Percentiles rank a stretch among this genome's conserved stretches.
These are phyloP conservation scores for sorghum (Sorghum bicolor) DNA, from an alignment of 176 grass and related monocot genomes.

Conservation along the genomic window DNA sequence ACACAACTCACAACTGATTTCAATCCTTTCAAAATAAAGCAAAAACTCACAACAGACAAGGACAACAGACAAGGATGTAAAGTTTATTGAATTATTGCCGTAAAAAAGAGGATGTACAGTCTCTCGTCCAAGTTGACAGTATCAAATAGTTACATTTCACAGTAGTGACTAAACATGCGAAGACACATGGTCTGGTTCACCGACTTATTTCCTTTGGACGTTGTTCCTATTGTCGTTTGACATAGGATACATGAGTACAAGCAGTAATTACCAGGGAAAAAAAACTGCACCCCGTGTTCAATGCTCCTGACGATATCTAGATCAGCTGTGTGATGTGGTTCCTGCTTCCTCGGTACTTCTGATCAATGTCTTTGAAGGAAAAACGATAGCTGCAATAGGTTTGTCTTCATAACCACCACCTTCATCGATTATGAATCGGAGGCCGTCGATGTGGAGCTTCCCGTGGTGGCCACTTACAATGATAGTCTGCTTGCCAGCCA, in stretches of 20 bases:
- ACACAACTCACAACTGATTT: too few species aligned
- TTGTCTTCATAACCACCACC: conserved; percentile 56
- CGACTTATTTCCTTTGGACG: neutral
- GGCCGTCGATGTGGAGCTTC: conserved; percentile 71
- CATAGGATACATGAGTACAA: neutral
- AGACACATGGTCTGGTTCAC: neutral
- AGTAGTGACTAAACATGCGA: neutral
- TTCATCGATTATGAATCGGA: conserved; percentile 76
- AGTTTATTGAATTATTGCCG: neutral
- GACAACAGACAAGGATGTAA: too few species aligned
- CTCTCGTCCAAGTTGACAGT: neutral
- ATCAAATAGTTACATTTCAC: neutral
- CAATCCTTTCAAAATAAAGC: too few species aligned
- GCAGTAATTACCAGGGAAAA: neutral
- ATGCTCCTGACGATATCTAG: neutral
- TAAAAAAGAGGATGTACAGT: neutral
- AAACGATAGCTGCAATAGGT: conserved; percentile 68
- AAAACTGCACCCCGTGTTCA: neutral
- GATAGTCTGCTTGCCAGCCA: conserved; percentile 55
- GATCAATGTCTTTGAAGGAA: conserved; percentile 67
- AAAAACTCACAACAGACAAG: too few species aligned
- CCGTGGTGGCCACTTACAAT: conserved; percentile 85
- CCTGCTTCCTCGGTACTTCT: conserved; percentile 26
- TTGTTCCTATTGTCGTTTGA: too few species aligned
- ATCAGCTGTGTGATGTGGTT: conserved; percentile 1